Evolutionary conservation across 352 stramenopile genomes (phyloP).

Genomic region (Globisporangium echinulatum): DNA sequence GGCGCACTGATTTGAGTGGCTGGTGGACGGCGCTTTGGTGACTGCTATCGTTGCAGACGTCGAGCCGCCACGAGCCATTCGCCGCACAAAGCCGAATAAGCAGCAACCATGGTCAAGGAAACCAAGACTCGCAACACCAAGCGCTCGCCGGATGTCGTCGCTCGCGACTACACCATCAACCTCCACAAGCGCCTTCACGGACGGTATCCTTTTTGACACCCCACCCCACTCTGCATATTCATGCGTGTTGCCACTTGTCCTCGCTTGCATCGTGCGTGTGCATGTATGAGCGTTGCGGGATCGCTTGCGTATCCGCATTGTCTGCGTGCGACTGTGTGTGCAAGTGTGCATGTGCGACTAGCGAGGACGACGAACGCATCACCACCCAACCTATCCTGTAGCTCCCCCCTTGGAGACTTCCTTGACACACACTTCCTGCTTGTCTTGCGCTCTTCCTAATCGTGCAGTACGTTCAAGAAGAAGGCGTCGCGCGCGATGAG

Average conservation of each 20-base stretch:
- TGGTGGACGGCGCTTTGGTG: no score
- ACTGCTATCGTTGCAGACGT: no score
- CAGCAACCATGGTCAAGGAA: conserved; percentile 82
- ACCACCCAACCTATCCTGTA: conserved; percentile 35
- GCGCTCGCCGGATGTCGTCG: conserved; percentile 91
- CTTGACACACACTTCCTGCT: conserved; percentile 43
- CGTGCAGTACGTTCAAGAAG: conserved; percentile 94
- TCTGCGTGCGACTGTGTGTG: conserved; percentile 3
- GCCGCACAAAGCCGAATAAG: conserved; percentile 30
- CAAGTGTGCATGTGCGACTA: conserved; percentile 3
- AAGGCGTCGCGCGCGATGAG: conserved; percentile 96
- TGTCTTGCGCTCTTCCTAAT: conserved; percentile 9
- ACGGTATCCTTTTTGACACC: conserved; percentile 77
- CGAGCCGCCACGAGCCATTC: not conserved
- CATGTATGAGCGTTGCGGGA: not conserved
- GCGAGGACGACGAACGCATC: conserved; percentile 4
- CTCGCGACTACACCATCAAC: conserved; percentile 98
- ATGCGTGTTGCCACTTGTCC: conserved; percentile 7
- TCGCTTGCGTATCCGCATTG: not conserved
- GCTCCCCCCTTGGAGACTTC: conserved; percentile 86
- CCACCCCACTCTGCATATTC: conserved; percentile 14
- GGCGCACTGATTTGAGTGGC: no score
- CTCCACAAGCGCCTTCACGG: conserved; percentile 96
- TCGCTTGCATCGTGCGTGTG: not conserved
- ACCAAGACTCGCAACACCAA: conserved; percentile 83